Percentiles rank a stretch among this genome's conserved stretches.
These are phyloP conservation scores for Calonectria pteridis DNA, from an alignment of 2,329 filamentous ascomycete genomes.

Conservation along the genomic window DNA sequence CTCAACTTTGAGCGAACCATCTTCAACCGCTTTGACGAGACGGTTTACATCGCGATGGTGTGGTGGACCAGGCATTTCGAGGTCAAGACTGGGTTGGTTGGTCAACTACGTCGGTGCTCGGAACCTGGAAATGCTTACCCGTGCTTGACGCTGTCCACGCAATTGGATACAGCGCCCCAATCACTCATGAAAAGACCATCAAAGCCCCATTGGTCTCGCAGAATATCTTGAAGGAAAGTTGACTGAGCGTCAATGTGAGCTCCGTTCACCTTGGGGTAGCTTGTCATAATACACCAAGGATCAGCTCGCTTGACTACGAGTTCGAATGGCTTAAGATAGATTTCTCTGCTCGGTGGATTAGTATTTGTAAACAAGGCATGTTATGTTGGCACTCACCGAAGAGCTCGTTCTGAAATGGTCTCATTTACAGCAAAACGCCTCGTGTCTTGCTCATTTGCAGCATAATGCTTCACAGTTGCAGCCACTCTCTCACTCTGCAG, in stretches of 20 bases:
- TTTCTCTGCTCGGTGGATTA: constrained; percentile 53
- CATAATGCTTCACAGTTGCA: constrained; percentile 52
- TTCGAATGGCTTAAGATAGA: constrained; percentile 74
- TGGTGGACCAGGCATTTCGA: constrained; percentile 50
- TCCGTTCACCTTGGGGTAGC: constrained; percentile 62
- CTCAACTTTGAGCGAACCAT: neutral
- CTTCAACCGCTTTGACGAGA: neutral
- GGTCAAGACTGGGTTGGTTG: constrained; percentile 27
- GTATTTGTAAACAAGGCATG: neutral
- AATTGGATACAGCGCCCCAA: constrained; percentile 20
- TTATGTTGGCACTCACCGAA: constrained; percentile 52
- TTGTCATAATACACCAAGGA: constrained; percentile 68
- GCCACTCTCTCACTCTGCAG: constrained; percentile 48
- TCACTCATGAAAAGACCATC: constrained; percentile 33
- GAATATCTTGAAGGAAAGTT: constrained; percentile 18
- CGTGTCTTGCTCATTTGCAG: constrained; percentile 61
- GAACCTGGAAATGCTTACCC: constrained; percentile 1
- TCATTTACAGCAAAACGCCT: constrained; percentile 51
- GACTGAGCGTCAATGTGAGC: constrained; percentile 28
- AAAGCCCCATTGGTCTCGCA: constrained; percentile 27
- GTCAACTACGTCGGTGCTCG: neutral
- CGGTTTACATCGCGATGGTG: constrained; percentile 18
- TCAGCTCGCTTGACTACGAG: constrained; percentile 68
- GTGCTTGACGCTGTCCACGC: neutral
- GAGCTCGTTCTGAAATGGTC: constrained; percentile 64